These are phyloP conservation scores for Plasmodium fragile DNA, from an alignment of 169 alveolate genomes.

Conservation along the genomic window DNA sequence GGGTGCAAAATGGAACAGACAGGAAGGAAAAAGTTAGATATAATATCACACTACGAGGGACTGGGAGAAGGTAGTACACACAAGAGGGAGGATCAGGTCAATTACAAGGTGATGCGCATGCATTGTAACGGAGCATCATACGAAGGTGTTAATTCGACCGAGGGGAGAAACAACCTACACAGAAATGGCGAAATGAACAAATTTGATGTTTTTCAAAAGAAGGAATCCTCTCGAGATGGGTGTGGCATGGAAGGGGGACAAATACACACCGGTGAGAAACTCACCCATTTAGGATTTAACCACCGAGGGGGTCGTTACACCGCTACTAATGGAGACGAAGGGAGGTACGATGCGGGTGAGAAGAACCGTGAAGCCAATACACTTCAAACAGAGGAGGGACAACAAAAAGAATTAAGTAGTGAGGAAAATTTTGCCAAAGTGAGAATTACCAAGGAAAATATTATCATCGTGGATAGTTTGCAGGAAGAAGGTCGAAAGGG, in stretches of 20 bases:
- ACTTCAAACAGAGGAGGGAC: not conserved
- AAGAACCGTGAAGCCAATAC: not conserved
- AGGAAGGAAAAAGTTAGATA: not conserved
- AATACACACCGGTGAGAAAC: not conserved
- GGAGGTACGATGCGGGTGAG: not conserved
- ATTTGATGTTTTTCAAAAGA: not conserved
- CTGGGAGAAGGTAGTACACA: not conserved
- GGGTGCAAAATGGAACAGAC: not conserved
- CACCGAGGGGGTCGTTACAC: not conserved
- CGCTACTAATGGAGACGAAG: not conserved
- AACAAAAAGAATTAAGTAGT: not conserved
- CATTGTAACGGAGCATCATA: not conserved
- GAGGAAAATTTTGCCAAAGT: conserved; percentile 38
- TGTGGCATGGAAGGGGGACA: not conserved
- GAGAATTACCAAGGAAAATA: conserved; percentile 61
- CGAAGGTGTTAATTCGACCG: not conserved
- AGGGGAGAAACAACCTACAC: not conserved
- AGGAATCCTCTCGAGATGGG: not conserved
- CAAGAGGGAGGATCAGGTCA: not conserved
- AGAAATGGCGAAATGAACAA: not conserved
- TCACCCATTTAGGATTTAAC: not conserved
- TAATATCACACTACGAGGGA: not conserved
- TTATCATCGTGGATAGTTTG: conserved; percentile 22
- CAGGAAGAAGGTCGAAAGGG: conserved; percentile 11
- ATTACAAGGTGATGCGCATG: not conserved